Percentiles rank a stretch among this genome's conserved stretches.
Conservation (phyloP, 2,329 filamentous ascomycete species). For the Aureobasidium lini region DNA sequence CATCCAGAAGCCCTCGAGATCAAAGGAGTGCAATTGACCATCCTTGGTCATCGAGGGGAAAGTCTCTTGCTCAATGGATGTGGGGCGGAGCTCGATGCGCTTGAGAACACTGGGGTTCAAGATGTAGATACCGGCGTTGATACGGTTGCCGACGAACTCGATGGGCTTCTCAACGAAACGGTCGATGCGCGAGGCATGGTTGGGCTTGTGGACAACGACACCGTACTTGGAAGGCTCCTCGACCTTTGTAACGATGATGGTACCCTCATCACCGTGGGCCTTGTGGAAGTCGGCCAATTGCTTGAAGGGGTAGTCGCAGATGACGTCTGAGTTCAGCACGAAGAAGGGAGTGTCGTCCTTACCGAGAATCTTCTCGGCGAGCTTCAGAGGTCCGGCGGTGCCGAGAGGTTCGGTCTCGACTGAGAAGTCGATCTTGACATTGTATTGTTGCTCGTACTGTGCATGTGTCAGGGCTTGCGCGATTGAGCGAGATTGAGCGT, state of each 20-base stretch:
- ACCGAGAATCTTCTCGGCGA: constrained; percentile 82
- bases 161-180: constrained; percentile 99
- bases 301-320: constrained; percentile 94
- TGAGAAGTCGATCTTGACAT: constrained; percentile 93
- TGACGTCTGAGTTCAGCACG: constrained; percentile 96
- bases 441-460: constrained; percentile 81
- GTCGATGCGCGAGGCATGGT: constrained; percentile 85
- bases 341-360: constrained; percentile 97
- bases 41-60: constrained; percentile 92
- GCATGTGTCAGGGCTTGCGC: constrained; percentile 26
- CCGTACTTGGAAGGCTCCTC: constrained; percentile 99
- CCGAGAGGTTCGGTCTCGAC: constrained; percentile 93
- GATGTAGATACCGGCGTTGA: constrained; percentile 98
- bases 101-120: constrained; percentile 85
- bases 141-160: constrained; percentile 96
- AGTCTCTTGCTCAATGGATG: constrained; percentile 96
- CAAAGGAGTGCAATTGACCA: constrained; percentile 87
- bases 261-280: constrained; percentile 86
- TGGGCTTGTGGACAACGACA: constrained; percentile 95
- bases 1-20: constrained; percentile 99
- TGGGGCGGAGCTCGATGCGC: constrained; percentile 91
- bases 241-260: constrained; percentile 97
- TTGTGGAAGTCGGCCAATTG: constrained; percentile 89
- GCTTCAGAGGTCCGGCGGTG: constrained; percentile 89
- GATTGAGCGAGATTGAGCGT: constrained; percentile 5